These are phyloP conservation scores for Kwoniella shandongensis DNA, from an alignment of 768 basidiomycete genomes.

Conservation along the genomic window DNA sequence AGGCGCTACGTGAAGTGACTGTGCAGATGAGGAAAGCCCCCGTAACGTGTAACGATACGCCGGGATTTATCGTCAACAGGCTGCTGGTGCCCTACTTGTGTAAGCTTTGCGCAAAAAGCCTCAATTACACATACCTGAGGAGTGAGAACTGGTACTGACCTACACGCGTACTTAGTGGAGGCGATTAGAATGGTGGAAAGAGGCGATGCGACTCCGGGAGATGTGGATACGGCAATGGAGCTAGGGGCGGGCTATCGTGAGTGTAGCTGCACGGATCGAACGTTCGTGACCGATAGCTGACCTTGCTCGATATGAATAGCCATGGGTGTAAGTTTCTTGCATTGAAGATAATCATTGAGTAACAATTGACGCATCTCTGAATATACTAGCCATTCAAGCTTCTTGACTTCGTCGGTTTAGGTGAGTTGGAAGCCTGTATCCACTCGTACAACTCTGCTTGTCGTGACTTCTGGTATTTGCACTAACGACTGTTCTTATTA, in stretches of 20 bases:
- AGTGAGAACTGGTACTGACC: neutral
- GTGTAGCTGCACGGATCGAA: slow-evolving; percentile 7
- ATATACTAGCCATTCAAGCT: slow-evolving; percentile 52
- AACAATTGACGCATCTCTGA: slow-evolving; percentile 9
- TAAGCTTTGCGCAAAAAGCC: slow-evolving; percentile 34
- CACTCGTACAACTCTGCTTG: neutral
- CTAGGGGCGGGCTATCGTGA: slow-evolving; percentile 56
- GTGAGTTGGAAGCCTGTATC: slow-evolving; percentile 42
- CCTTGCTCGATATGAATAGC: slow-evolving; percentile 23
- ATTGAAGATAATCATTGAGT: slow-evolving; percentile 1
- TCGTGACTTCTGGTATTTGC: neutral
- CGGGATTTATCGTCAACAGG: slow-evolving; percentile 58
- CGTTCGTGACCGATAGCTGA: neutral
- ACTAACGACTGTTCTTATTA: neutral
- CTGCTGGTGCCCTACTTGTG: slow-evolving; percentile 56
- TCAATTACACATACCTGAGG: too few species aligned
- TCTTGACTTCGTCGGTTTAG: slow-evolving; percentile 56
- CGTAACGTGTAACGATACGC: slow-evolving; percentile 56
- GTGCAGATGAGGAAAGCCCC: slow-evolving; percentile 54
- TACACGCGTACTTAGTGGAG: slow-evolving; percentile 44
- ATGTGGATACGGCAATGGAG: slow-evolving; percentile 58
- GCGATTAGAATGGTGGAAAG: slow-evolving; percentile 57
- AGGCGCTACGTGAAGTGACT: slow-evolving; percentile 53
- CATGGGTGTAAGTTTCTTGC: slow-evolving; percentile 48
- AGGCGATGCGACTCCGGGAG: slow-evolving; percentile 55